A percentile compares a stretch with the other conserved stretches of the same genome.
These are phyloP conservation scores for Fraxinus pennsylvanica DNA, from an alignment of 257 asterid species.

Conservation along the genomic window DNA sequence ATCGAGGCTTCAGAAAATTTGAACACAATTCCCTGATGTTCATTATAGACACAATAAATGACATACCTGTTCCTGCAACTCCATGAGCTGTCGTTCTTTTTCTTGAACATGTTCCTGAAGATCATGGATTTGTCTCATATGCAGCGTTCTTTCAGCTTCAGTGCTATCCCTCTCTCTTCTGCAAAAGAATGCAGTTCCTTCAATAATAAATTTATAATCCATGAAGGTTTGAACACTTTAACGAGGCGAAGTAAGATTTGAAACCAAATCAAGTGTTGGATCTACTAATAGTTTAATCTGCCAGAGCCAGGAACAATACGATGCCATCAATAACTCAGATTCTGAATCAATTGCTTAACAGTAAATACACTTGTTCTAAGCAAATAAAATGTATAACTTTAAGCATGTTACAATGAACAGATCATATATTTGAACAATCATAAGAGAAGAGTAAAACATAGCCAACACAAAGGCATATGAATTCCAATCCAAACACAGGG, in stretches of 20 bases:
- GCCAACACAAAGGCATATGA: background rate
- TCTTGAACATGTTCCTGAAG: conserved; percentile 92
- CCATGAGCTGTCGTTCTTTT: conserved; percentile 72
- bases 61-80: conserved; percentile 79
- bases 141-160: conserved; percentile 85
- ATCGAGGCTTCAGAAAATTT: conserved; percentile 1
- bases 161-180: conserved; percentile 89
- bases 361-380: background rate
- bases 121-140: conserved; percentile 80
- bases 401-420: background rate
- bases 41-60: background rate
- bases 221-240: background rate
- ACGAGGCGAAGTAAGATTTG: background rate
- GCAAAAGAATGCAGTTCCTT: conserved; percentile 27
- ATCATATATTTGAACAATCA: background rate
- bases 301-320: background rate
- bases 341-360: background rate
- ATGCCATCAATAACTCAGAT: background rate
- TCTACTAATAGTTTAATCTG: conserved; percentile 2
- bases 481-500: background rate
- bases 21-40: background rate
- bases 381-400: conserved; percentile 6
- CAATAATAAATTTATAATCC: conserved; percentile 15
- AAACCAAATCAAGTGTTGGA: background rate
- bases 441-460: background rate